Conservation (phyloP, 2,329 filamentous ascomycete genomes). For the Eurotiales sp. region DNA sequence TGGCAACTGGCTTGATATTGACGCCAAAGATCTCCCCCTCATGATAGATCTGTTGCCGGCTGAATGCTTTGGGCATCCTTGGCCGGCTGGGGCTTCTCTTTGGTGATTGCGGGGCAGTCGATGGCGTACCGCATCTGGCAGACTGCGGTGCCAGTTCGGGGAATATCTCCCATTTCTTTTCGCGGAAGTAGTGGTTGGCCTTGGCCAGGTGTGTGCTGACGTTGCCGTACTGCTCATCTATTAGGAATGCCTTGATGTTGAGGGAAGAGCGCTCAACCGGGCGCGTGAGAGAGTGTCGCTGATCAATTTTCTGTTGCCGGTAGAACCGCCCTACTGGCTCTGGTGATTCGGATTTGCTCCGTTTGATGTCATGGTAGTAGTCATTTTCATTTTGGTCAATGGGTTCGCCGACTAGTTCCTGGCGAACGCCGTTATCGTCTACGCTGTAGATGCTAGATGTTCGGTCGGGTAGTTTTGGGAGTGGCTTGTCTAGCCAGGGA, state of each 20-base stretch:
- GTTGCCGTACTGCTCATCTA: conserved; percentile 26
- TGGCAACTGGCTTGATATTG: conserved; percentile 32
- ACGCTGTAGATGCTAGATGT: conserved; percentile 14
- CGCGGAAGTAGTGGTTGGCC: conserved; percentile 35
- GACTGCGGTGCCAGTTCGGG: conserved; percentile 34
- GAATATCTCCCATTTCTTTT: conserved; percentile 42
- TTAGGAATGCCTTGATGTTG: conserved; percentile 19
- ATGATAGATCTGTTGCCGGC: neutral
- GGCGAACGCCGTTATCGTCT: conserved; percentile 5
- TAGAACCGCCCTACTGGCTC: conserved; percentile 4
- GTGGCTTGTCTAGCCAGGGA: conserved; percentile 18
- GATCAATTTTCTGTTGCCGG: neutral
- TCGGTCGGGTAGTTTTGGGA: conserved; percentile 12
- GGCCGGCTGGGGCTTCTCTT: conserved; percentile 8
- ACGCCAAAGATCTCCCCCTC: conserved; percentile 1
- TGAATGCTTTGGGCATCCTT: conserved; percentile 20
- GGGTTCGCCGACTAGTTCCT: conserved; percentile 8
- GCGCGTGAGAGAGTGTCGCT: conserved; percentile 4
- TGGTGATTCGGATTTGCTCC: neutral
- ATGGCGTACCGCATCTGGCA: neutral
- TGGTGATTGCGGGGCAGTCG: neutral
- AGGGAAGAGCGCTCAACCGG: conserved; percentile 10
- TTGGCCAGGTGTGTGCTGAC: conserved; percentile 21
- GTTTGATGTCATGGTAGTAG: neutral
- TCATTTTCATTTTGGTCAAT: neutral